Conservation (phyloP, 2,329 filamentous ascomycete genomes). For the Xylariaceae sp. region DNA sequence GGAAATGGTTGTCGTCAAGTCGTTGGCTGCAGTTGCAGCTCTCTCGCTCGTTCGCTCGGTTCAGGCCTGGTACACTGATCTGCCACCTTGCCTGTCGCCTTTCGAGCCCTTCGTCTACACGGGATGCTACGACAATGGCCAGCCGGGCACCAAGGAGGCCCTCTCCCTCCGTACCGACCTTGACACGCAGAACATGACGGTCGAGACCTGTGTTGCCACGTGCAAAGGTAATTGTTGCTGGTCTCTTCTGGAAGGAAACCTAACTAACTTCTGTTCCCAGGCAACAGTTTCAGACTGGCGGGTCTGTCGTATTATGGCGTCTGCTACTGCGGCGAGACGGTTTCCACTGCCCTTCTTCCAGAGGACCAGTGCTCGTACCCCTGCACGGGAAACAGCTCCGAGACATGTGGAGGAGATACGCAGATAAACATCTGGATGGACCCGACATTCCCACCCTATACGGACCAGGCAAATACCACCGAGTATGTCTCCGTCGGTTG, state of each 20-base stretch:
- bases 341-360: constrained; percentile 46
- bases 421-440: constrained; percentile 30
- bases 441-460: constrained; percentile 38
- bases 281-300: constrained; percentile 46
- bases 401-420: constrained; percentile 32
- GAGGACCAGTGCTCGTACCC: constrained; percentile 53
- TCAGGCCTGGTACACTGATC: constrained; percentile 38
- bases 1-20: constrained; percentile 31
- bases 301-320: constrained; percentile 47
- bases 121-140: constrained; percentile 43
- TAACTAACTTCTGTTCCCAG: constrained; percentile 18
- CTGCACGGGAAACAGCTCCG: constrained; percentile 41
- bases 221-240: constrained; percentile 41
- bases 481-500: constrained; percentile 59
- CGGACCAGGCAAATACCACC: constrained; percentile 38
- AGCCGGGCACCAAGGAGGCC: constrained; percentile 23
- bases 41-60: constrained; percentile 33
- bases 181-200: constrained; percentile 38
- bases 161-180: constrained; percentile 39
- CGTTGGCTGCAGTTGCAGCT: constrained; percentile 34
- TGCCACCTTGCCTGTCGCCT: constrained; percentile 39
- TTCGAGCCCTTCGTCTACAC: constrained; percentile 44
- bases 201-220: constrained; percentile 42
- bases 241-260: not conserved
- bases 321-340: constrained; percentile 49